A percentile compares a stretch with the other conserved stretches of the same genome.
Evolutionary conservation across 2,329 filamentous ascomycete genomes (phyloP).

Genomic region (Ceratocystis albifundus): DNA sequence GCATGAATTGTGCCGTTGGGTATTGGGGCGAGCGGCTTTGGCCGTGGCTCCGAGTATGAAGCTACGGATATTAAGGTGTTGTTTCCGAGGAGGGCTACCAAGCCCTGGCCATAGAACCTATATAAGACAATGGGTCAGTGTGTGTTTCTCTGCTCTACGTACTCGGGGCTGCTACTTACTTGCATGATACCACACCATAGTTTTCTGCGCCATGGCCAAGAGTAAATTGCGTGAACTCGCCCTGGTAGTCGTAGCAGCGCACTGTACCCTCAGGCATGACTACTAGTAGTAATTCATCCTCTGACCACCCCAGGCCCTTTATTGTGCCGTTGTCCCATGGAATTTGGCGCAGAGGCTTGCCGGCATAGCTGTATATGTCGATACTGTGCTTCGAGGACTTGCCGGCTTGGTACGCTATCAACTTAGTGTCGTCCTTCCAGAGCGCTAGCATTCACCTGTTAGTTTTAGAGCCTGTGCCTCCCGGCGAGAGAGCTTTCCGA

Average conservation of each 20-base stretch:
- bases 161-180: constrained; percentile 30
- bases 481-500: constrained; percentile 6
- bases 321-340: constrained; percentile 86
- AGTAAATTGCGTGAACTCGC: constrained; percentile 89
- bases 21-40: constrained; percentile 64
- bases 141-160: constrained; percentile 3
- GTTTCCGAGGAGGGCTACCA: constrained; percentile 82
- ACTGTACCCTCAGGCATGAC: constrained; percentile 84
- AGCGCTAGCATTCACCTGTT: constrained; percentile 47
- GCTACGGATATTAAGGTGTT: constrained; percentile 80
- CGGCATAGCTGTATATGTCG: constrained; percentile 87
- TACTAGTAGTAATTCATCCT: constrained; percentile 82
- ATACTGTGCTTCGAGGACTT: constrained; percentile 69
- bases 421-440: constrained; percentile 76
- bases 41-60: constrained; percentile 80
- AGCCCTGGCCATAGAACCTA: constrained; percentile 76
- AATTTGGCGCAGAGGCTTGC: constrained; percentile 74
- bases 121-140: not conserved
- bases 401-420: constrained; percentile 63
- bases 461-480: not conserved
- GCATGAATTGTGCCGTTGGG: constrained; percentile 71
- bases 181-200: constrained; percentile 74
- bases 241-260: constrained; percentile 82
- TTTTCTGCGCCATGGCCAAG: constrained; percentile 84
- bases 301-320: constrained; percentile 87